A percentile compares a stretch with the other conserved stretches of the same genome.
phyloP scores from a whole-genome alignment of 2,329 filamentous ascomycete species.

The Aspergillus viridinutans region DNA sequence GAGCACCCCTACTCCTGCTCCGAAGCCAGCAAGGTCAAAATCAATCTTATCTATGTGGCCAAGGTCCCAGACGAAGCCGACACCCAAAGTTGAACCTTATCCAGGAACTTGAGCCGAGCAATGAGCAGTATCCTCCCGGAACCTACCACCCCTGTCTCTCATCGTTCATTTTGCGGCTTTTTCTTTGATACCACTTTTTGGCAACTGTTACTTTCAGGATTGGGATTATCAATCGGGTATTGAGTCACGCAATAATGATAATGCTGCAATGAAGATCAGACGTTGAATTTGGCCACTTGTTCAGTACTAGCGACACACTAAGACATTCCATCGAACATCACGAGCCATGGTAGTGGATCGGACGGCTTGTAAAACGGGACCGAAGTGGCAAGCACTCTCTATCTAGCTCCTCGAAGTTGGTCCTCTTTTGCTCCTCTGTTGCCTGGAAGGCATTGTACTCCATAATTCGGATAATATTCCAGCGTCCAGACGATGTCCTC shows the following conservation, averaged over 20 bases:
- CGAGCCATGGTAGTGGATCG: slow-evolving; percentile 12
- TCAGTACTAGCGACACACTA: slow-evolving; percentile 1
- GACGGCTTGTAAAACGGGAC: not conserved
- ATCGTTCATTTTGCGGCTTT: not conserved
- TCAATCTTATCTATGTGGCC: slow-evolving; percentile 28
- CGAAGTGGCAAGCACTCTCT: not conserved
- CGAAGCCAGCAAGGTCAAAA: slow-evolving; percentile 26
- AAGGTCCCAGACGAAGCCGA: slow-evolving; percentile 20
- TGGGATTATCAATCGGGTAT: not conserved
- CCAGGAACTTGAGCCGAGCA: slow-evolving; percentile 32
- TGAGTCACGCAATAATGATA: not conserved
- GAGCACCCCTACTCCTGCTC: slow-evolving; percentile 1
- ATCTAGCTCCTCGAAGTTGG: not conserved
- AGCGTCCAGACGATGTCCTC: not conserved
- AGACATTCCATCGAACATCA: slow-evolving; percentile 2
- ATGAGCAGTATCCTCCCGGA: not conserved
- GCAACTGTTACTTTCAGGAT: not conserved
- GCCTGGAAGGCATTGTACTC: no score
- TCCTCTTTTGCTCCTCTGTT: not conserved
- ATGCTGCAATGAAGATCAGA: not conserved
- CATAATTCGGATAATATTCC: not conserved
- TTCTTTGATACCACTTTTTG: slow-evolving; percentile 2
- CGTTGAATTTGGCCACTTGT: slow-evolving; percentile 9
- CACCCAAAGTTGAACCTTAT: slow-evolving; percentile 28
- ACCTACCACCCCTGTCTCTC: not conserved